Base-by-base conservation (phyloP, 140 eudicot species). In the Artemisia princeps region DNA sequence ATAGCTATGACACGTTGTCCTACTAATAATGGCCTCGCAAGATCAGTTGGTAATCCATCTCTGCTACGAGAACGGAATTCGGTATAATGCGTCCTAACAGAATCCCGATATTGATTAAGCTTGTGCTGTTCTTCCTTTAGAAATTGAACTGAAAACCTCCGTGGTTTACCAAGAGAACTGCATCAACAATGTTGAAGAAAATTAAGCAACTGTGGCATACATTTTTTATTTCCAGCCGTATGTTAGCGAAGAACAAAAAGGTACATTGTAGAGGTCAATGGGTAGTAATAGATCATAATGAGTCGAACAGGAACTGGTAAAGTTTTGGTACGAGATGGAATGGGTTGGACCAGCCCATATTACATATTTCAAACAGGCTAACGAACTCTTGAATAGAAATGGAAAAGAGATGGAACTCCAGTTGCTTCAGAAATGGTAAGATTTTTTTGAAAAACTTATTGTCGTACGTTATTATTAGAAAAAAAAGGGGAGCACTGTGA, bases 161-260 rank as follows among this genome's bases (percentile, higher is more conserved):
- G 87, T 24, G 95, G 97, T 76, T 87, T 87, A 56, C 97, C 97
- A 72, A 90, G 88, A 68, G 97, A 90, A 72, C 97, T 90, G 91
- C 82, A 77, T 70, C 53, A 64, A 78, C 44, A 71, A 67, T 58
- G 68, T 65, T 71, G 26, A 1, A 53, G 14, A 61, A 16, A 37
- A 61, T 46, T 1, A 64, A 40, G 63, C 40, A 30, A 17, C 53
- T 13, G 5, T 42, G 64, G 8, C 2, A 54, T 19, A 44, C 7
- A 50, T 37, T 53, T n/a, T 42, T 4, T 49, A 58, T 48, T 52
- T 16, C 44, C 59, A 26, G 8, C 55, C 37, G 19, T 63, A 67
- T 12, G 51, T 55, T 23, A 12, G 30, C 76, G 46, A 44, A 59
- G 68, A 37, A 13, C 53, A 30, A 40, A 55, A 55, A 28, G 33